A percentile compares a stretch with the other conserved stretches of the same genome.
Conservation (phyloP, 495 filamentous ascomycete genomes). For the Clohesyomyces aquaticus region DNA sequence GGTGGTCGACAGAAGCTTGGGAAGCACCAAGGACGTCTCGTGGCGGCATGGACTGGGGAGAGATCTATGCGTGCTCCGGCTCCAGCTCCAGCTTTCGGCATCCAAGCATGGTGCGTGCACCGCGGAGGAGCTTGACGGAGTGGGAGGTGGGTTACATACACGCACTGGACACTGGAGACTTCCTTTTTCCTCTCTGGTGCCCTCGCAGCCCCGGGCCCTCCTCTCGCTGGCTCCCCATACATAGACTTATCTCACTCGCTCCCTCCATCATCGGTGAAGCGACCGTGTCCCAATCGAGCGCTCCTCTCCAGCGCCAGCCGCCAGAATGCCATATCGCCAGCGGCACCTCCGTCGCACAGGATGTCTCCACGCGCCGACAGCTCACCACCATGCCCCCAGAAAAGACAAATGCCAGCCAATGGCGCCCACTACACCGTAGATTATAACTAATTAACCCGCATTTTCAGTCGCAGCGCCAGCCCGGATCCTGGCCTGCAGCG, state of each 20-base stretch:
- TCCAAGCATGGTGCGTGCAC: neutral
- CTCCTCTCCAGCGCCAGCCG: neutral
- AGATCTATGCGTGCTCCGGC: no score
- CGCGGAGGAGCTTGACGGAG: neutral
- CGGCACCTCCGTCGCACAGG: neutral
- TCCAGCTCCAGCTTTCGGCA: no score
- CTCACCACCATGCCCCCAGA: constrained; percentile 9
- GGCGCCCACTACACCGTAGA: neutral
- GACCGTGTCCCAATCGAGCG: neutral
- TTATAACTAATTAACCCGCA: constrained; percentile 32
- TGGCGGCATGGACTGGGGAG: no score
- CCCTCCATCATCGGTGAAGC: neutral
- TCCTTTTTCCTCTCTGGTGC: neutral
- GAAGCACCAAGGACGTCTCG: no score
- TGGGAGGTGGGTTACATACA: no score
- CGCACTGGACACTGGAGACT: no score
- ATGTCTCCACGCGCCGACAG: constrained; percentile 1
- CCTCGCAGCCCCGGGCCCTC: no score
- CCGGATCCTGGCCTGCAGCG: neutral
- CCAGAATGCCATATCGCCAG: neutral
- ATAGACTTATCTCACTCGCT: no score
- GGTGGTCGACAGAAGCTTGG: neutral
- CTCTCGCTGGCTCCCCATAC: no score
- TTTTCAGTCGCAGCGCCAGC: neutral
- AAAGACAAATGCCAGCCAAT: neutral